These are phyloP conservation scores for Amanita jacksonii DNA, from an alignment of 768 basidiomycete species.

Conservation along the genomic window DNA sequence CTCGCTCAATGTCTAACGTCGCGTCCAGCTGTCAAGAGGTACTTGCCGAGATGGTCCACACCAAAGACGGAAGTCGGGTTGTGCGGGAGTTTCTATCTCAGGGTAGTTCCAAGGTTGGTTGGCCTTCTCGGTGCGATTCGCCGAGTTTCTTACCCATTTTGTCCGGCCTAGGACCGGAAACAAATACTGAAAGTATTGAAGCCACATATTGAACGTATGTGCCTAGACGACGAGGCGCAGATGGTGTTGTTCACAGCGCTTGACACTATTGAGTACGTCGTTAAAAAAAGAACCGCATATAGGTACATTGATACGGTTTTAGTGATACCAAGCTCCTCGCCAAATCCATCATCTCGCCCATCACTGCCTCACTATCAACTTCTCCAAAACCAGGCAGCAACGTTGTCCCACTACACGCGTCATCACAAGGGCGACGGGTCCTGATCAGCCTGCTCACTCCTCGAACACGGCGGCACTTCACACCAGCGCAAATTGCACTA, in stretches of 20 bases:
- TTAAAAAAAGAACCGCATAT: no score
- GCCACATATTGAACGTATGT: conserved; percentile 84
- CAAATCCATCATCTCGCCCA: conserved; percentile 69
- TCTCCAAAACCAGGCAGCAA: conserved; percentile 45
- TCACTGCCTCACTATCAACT: conserved; percentile 56
- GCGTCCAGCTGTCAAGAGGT: conserved; percentile 64
- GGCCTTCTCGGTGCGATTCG: neutral
- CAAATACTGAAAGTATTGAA: conserved; percentile 83
- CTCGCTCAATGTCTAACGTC: neutral
- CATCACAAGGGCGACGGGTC: conserved; percentile 70
- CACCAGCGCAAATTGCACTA: conserved; percentile 63
- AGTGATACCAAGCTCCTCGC: conserved; percentile 88
- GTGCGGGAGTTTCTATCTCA: conserved; percentile 80
- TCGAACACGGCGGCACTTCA: conserved; percentile 79
- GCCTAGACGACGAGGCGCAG: conserved; percentile 83
- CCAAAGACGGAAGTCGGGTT: conserved; percentile 80
- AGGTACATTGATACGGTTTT: no score
- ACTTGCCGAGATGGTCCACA: conserved; percentile 89
- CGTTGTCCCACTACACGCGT: conserved; percentile 31
- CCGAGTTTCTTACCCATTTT: neutral
- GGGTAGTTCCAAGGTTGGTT: conserved; percentile 70
- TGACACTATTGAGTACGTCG: conserved; percentile 77
- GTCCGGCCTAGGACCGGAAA: conserved; percentile 63
- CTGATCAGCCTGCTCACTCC: conserved; percentile 79
- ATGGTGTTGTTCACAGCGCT: conserved; percentile 83